A percentile compares a stretch with the other conserved stretches of the same genome.
Conservation (phyloP, 495 filamentous ascomycete genomes). For the Penicillium coffeae region DNA sequence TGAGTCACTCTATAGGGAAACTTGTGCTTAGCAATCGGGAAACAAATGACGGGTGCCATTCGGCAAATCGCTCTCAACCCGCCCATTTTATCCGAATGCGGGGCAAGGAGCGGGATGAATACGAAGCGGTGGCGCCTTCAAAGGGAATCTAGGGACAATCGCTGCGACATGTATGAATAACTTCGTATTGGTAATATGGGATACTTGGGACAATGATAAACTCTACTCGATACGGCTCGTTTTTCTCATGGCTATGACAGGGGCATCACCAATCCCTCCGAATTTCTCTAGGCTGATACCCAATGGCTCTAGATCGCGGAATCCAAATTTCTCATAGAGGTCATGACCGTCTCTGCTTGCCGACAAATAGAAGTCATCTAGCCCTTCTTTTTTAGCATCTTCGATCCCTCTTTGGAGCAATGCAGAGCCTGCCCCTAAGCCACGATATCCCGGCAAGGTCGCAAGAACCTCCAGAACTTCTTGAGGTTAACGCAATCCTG, state of each 20-base stretch:
- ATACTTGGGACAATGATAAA: no score
- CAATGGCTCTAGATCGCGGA: conserved; percentile 6
- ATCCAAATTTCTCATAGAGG: conserved; percentile 12
- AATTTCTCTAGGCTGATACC: conserved; percentile 3
- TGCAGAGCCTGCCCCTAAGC: conserved; percentile 6
- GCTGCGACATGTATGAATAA: no score
- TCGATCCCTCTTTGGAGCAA: conserved; percentile 5
- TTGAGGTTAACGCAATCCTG: not conserved
- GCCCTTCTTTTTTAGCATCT: not conserved
- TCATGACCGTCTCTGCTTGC: conserved; percentile 10
- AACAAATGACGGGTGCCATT: not conserved
- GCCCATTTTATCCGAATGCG: not conserved
- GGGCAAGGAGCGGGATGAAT: not conserved
- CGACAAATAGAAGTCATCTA: conserved; percentile 9
- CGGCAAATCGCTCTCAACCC: not conserved
- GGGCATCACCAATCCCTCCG: conserved; percentile 2
- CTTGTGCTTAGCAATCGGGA: not conserved
- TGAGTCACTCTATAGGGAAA: conserved; percentile 2
- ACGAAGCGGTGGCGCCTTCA: not conserved
- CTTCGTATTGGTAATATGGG: no score
- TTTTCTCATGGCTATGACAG: conserved; percentile 4
- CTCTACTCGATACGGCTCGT: no score
- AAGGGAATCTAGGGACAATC: no score
- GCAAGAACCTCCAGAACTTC: conserved; percentile 13
- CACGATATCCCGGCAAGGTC: conserved; percentile 7